Evolutionary conservation across 169 alveolate species (phyloP), one percentile per base, ranked within the genome.

Genomic region (Plasmodium coatneyi): DNA sequence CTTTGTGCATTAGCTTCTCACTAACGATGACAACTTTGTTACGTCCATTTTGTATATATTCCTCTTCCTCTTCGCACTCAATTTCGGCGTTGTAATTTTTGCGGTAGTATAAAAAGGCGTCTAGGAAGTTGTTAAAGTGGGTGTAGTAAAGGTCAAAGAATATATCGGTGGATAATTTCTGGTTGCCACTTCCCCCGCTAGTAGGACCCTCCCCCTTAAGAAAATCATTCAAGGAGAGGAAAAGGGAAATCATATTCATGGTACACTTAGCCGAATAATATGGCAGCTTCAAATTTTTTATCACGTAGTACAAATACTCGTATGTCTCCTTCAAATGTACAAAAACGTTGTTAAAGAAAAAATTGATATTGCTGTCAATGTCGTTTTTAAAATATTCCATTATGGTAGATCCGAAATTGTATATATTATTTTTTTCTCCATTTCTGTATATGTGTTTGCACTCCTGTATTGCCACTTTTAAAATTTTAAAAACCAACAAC

Each of bases 361-460:
- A 91, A 43, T 80, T 91, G 12, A 91, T 71, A 56, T 80, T 81
- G 82, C 92, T 91, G 30, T 91, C 92, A 32, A 91, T 81, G 41
- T 91, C 95, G 41, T 91, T 91, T 91, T 81, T 81, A 91, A 91
- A 91, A 81, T 91, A 91, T 81, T 91, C 95, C 83, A 91, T 70
- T 52, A 91, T 71, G 5, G 95, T 91, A 14, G 70, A 32, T 2
- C 86, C 22, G 34, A 91, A 91, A 81, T 91, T 91, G 78, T 91
- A 91, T 5, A 91, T 49, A 71, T 91, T 91, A 41, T 91, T 91
- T 25, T 91, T 91, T 34, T 91, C 95, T 54, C 76, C 92, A 82
- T 71, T 70, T 52, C 82, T 70, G 30, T 91, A 91, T 14, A 91
- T 91, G 76, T 81, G 95, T 91, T 80, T 80, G 82, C 95, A 91